phyloP scores from a whole-genome alignment of 306 rosid genomes.

The Fragaria vesca region DNA sequence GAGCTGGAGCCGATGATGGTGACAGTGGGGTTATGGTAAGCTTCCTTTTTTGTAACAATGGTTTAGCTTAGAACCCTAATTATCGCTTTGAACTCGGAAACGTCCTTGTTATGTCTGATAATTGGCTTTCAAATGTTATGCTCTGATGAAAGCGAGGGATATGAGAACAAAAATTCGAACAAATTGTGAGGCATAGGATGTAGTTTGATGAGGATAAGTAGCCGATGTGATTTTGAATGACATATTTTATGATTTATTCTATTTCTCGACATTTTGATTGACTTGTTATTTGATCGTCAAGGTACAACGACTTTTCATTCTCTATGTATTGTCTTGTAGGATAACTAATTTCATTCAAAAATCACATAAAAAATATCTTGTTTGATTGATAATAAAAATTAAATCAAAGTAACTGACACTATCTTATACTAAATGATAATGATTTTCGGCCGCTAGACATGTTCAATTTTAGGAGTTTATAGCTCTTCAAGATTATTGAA shows the following conservation, averaged over 20 bases:
- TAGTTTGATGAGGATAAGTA: not conserved
- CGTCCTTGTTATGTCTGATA: not conserved
- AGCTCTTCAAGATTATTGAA: no score
- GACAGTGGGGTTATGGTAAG: conserved; percentile 10
- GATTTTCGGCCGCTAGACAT: not conserved
- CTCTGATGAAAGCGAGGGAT: not conserved
- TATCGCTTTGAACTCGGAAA: not conserved
- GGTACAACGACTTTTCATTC: not conserved
- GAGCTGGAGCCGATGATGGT: conserved; percentile 23
- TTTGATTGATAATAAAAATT: no score
- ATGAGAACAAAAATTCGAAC: not conserved
- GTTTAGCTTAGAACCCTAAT: not conserved
- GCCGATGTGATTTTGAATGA: not conserved
- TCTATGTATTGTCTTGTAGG: no score
- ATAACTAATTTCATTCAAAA: no score
- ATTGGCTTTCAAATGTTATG: not conserved
- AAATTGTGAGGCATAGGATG: not conserved
- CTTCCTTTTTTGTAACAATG: not conserved
- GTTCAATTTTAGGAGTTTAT: not conserved
- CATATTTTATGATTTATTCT: not conserved
- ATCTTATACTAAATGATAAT: no score
- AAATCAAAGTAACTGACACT: no score
- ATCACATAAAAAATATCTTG: no score
- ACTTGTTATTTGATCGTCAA: no score
- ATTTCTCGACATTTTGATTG: not conserved